Conservation (phyloP, 1,284 basidiomycete species). For the Leccinum huronense region DNA sequence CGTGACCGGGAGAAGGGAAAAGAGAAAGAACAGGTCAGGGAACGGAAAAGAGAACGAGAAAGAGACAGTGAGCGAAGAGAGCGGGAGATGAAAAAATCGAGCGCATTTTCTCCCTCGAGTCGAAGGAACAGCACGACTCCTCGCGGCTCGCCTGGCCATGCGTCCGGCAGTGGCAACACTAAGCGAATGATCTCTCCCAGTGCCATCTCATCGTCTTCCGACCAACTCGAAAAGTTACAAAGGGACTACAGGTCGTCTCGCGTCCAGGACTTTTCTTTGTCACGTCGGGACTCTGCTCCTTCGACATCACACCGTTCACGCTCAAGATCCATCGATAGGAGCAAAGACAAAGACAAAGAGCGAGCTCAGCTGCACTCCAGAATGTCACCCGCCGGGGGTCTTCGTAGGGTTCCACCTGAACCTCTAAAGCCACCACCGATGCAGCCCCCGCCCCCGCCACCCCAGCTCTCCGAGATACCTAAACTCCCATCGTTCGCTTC, state of each 20-base stretch:
- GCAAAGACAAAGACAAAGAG: slow-evolving; percentile 5
- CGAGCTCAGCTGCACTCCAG: slow-evolving; percentile 3
- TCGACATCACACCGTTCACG: slow-evolving; percentile 15
- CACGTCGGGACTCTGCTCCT: slow-evolving; percentile 7
- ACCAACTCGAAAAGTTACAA: slow-evolving; percentile 24
- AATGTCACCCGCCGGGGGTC: slow-evolving; percentile 11
- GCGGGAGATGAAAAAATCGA: not conserved
- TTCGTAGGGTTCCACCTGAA: slow-evolving; percentile 9
- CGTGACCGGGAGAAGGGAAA: slow-evolving; percentile 18
- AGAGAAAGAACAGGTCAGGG: slow-evolving; percentile 9
- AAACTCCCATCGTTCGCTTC: slow-evolving; percentile 23
- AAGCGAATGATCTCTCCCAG: slow-evolving; percentile 26
- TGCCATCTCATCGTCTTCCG: slow-evolving; percentile 27
- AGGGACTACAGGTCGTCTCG: slow-evolving; percentile 15
- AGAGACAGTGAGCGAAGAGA: slow-evolving; percentile 15
- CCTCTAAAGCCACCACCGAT: slow-evolving; percentile 21
- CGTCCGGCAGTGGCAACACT: slow-evolving; percentile 10
- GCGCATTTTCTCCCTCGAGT: slow-evolving; percentile 14
- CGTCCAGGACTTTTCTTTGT: slow-evolving; percentile 7
- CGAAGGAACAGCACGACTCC: slow-evolving; percentile 23
- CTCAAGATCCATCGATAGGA: slow-evolving; percentile 20
- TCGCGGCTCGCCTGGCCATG: slow-evolving; percentile 12
- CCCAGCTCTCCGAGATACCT: slow-evolving; percentile 19
- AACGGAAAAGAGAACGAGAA: not conserved
- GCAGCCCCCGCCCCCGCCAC: slow-evolving; percentile 22